These are phyloP conservation scores for Aspergillus glaucus DNA, from an alignment of 2,329 filamentous ascomycete species.

Conservation along the genomic window DNA sequence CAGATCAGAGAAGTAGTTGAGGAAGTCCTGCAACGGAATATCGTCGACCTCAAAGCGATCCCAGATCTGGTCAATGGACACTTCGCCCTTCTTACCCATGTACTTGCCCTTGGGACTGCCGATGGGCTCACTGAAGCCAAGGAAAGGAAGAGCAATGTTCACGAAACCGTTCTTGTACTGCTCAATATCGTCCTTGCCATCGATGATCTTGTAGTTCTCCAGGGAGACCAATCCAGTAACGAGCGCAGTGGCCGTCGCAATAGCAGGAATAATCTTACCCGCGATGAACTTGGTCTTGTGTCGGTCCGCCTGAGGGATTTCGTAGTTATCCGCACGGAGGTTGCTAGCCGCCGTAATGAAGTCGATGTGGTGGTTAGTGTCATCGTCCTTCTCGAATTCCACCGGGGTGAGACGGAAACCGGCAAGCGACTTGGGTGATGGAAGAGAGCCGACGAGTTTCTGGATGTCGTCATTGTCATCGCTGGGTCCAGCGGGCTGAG, in stretches of 20 bases:
- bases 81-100: slow-evolving; percentile 65
- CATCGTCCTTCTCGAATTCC: slow-evolving; percentile 98
- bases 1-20: slow-evolving; percentile 72
- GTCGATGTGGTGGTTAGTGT: slow-evolving; percentile 96
- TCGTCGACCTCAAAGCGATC: slow-evolving; percentile 90
- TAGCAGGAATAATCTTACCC: slow-evolving; percentile 98
- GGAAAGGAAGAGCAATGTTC: slow-evolving; percentile 93
- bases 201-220: slow-evolving; percentile 93
- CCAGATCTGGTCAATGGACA: slow-evolving; percentile 93
- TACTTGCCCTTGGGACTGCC: slow-evolving; percentile 90
- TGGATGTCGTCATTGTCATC: slow-evolving; percentile 73
- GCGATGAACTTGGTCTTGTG: slow-evolving; percentile 99
- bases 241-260: slow-evolving; percentile 92
- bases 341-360: slow-evolving; percentile 98
- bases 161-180: slow-evolving; percentile 99
- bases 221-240: slow-evolving; percentile 90
- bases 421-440: slow-evolving; percentile 70
- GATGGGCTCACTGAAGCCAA: slow-evolving; percentile 96
- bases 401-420: slow-evolving; percentile 87
- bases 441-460: slow-evolving; percentile 65
- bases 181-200: slow-evolving; percentile 93
- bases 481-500: slow-evolving; percentile 49
- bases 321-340: slow-evolving; percentile 94
- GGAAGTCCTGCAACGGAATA: slow-evolving; percentile 75
- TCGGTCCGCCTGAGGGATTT: slow-evolving; percentile 82